These are phyloP conservation scores for Colletotrichum lentis DNA, from an alignment of 2,329 filamentous ascomycete species.

Conservation along the genomic window DNA sequence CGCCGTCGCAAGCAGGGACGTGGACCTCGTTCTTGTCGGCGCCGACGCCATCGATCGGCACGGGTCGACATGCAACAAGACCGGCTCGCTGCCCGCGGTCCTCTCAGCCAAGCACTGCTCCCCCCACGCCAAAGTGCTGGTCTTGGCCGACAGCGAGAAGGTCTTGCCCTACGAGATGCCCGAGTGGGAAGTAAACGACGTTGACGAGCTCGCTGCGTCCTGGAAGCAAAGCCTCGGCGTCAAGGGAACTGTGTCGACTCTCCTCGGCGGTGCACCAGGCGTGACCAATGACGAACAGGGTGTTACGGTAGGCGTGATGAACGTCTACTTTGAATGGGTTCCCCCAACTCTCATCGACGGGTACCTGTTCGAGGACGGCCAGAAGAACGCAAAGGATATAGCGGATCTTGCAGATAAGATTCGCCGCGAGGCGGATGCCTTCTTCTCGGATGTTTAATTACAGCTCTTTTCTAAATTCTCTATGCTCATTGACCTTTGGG, in stretches of 20 bases:
- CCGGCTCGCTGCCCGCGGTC: slow-evolving; percentile 67
- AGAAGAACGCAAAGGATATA: slow-evolving; percentile 53
- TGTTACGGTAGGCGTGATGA: slow-evolving; percentile 47
- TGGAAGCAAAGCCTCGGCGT: slow-evolving; percentile 50
- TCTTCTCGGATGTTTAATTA: slow-evolving; percentile 54
- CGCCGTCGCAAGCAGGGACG: slow-evolving; percentile 59
- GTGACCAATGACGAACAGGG: neutral
- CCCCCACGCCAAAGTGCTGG: slow-evolving; percentile 58
- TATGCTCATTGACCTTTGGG: no score
- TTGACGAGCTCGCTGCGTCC: slow-evolving; percentile 56
- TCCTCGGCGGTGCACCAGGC: slow-evolving; percentile 34
- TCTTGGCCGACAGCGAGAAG: slow-evolving; percentile 69
- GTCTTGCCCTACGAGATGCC: slow-evolving; percentile 57
- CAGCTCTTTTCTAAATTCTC: no score
- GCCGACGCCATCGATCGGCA: slow-evolving; percentile 67
- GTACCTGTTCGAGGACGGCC: slow-evolving; percentile 64
- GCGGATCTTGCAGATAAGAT: slow-evolving; percentile 49
- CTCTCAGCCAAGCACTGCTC: slow-evolving; percentile 62
- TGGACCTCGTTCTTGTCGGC: slow-evolving; percentile 68
- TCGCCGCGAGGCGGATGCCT: slow-evolving; percentile 48
- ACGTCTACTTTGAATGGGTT: slow-evolving; percentile 70
- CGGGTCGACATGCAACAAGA: slow-evolving; percentile 73
- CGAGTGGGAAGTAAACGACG: slow-evolving; percentile 56
- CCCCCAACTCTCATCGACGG: slow-evolving; percentile 58
- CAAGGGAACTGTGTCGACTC: neutral